Base-by-base conservation (phyloP, 2,329 filamentous ascomycete species). In the Ceratocystis papillata region DNA sequence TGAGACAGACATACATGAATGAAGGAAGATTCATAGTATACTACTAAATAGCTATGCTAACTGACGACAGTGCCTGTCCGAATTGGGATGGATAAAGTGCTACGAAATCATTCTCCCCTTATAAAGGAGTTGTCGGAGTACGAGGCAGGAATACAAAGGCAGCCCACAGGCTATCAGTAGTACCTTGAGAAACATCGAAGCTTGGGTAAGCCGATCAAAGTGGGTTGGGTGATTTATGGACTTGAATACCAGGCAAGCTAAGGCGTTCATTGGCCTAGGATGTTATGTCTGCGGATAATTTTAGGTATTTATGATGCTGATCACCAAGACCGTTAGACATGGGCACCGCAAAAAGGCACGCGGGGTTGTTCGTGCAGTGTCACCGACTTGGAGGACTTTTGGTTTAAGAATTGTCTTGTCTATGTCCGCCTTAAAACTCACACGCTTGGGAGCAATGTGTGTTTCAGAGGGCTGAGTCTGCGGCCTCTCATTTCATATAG, bases 321-420 rank as follows among this genome's bases (percentile, higher is more conserved):
- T 50, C 48, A 41, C 37, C 3, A 41, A 15, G 3, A 41, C 37
- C 3, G 37, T 15, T 41, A 15, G 37, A 41, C 37, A 41, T 41
- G 12, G 10, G 10, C 37, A 50, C 48, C n/a, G 7, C 46, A 25
- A 50, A 25, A 50, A 12, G 48, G 48, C n/a, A 50, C 48, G n/a
- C 12, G 37, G 37, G 20, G 17, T 12, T 50, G n/a, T 50, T 41
- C 48, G 22, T 50, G 48, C 7, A 25, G 3, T 50, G 20, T n/a
- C 48, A 10, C 48, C 48, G n/a, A 20, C n/a, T 22, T 50, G 48
- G 48, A 50, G 48, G 48, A 50, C 48, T 50, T 50, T 50, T 22
- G 15, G 48, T 20, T 22, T 2, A 22, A 50, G 8, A 25, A 25
- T 50, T 50, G 17, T 4, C 22, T 22, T 25, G 20, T 50, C n/a